phyloP scores from a whole-genome alignment of 495 filamentous ascomycete genomes.

The Cercophora sp. region DNA sequence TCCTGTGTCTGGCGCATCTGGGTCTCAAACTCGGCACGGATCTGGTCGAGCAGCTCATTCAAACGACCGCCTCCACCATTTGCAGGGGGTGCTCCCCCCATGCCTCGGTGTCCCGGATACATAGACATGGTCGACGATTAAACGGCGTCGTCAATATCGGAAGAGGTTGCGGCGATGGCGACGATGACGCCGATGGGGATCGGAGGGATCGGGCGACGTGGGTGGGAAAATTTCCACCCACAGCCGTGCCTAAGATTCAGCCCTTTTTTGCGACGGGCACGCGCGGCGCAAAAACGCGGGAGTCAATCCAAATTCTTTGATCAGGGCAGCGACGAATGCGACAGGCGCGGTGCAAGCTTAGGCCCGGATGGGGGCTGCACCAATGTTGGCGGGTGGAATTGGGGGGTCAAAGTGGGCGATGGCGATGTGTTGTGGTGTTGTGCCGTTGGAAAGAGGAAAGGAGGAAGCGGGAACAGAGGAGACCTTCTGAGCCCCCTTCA shows the following conservation, averaged over 20 bases:
- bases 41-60: conserved; percentile 84
- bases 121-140: conserved; percentile 55
- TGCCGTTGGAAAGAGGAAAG: background rate
- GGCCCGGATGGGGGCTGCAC: no score
- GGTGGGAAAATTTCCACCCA: background rate
- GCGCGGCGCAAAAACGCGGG: background rate
- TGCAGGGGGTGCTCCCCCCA: conserved; percentile 56
- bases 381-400: no score
- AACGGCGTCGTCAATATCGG: no score
- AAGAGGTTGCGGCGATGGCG: background rate
- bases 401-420: no score
- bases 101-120: conserved; percentile 86
- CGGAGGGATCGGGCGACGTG: background rate
- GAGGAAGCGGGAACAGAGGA: background rate
- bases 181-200: background rate
- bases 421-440: background rate
- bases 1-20: conserved; percentile 71
- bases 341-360: no score
- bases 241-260: background rate
- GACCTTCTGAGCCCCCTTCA: background rate
- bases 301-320: background rate
- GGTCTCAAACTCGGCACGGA: conserved; percentile 85
- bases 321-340: no score
- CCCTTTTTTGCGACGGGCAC: background rate
- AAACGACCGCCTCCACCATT: conserved; percentile 59